Evolutionary conservation across 805 yeast species (phyloP), one percentile per base, ranked within the genome.

Genomic region (Debaryomyces hansenii): DNA sequence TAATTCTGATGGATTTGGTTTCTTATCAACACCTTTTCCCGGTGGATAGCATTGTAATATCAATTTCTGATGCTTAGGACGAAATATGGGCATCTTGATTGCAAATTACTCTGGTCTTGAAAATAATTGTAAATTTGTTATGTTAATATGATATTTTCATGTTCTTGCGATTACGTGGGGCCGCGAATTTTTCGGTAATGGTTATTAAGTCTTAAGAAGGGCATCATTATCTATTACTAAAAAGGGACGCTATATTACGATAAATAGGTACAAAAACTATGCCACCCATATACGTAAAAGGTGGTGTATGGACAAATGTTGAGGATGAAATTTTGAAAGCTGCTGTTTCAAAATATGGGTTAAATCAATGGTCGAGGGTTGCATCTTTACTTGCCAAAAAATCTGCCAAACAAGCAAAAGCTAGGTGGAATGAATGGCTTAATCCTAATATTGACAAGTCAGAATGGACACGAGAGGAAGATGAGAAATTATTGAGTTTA

Each of bases 361-460:
- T 90, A 15, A 90, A 88, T 55, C 97, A 94, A 58, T 92, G 99
- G 99, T 78, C 94, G 11, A 79, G 97, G 42, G 92, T 92, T 4
- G 87, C 96, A 0, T 90, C 97, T 0, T 73, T 92, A 38, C 69
- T 92, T 31, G 84, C 89, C 5, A 82, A 87, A 61, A 92, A 92
- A 64, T 84, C 90, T 1, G 96, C 97, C 4, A 84, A 83, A 58
- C 98, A 94, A 62, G 92, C 96, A 51, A 89, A 90, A 58, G 87
- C 95, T 1, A 72, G 98, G 53, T 92, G 99, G 99, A 75, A 73
- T 41, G 97, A 92, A 58, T 90, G 85, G 80, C 69, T 92, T 33
- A 85, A 84, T 60, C 97, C 98, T 0, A 64, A 74, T 4, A 75
- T 92, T 41, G 72, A 78, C 57, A 82, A 81, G 51, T 48, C 66